Base-by-base conservation (phyloP, 1,284 basidiomycete species). In the Rugosomyces carneus region DNA sequence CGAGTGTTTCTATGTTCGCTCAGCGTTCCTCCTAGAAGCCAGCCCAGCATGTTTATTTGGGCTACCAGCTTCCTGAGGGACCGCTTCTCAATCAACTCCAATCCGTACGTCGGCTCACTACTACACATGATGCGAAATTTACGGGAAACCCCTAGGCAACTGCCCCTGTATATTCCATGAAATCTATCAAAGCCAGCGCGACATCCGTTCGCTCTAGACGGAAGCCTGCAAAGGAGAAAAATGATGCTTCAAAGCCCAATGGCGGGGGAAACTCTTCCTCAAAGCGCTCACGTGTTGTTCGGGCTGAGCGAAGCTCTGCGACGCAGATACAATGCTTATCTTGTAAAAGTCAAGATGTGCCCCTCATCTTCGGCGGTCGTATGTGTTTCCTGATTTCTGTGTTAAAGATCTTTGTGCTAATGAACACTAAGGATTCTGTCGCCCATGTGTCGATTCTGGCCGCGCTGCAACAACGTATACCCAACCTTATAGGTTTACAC, bases 331-430 rank as follows among this genome's bases (percentile, higher is more conserved):
- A 75, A 21, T 86, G 84, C 51, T 63, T 71, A 21, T 61, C 73
- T 4, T 86, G 83, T 58, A 71, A 74, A 37, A 71, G 76, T 58
- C 75, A 71, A 15, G 80, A 84, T 55, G 82, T 86, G n/a, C 84
- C 84, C 9, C 66, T 86, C 24, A 75, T 85, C 48, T 68, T 80
- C 58, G 81, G 81, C 49, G 83, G 84, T 34, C 72, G 83, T 86
- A 53, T 70, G 84, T 70, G 36, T 20, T 37, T 37, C 21, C 19
- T 21, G 36, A 21, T 37, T 6, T 35, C 5, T 18, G 13, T 21
- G 18, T 21, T 21, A 3, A 10, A 16, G 3, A 8, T 37, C 15
- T 19, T 11, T 15, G 9, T 13, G 7, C 16, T 44, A 40, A 45
- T 7, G 21, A 23, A 23, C 29, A 32, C 29, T 35, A 41, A 80